Base-by-base conservation (phyloP, 495 filamentous ascomycete genomes). In the Xylaria castorea region DNA sequence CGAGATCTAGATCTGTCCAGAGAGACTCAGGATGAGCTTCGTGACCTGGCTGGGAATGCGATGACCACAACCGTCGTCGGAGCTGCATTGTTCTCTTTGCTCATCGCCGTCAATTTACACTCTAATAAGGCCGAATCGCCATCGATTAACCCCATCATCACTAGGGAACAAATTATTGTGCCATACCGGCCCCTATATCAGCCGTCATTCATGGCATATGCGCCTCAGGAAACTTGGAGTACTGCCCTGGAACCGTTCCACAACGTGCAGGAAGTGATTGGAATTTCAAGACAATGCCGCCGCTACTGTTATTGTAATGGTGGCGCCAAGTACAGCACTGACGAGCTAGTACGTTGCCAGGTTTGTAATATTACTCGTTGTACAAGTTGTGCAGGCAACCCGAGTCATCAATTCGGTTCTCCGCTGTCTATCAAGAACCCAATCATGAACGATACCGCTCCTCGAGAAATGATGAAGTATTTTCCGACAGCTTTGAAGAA, bases 51-150 rank as follows among this genome's bases (percentile, higher is more conserved):
- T 3, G 94, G 94, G 0, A 97, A 97, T 77, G 94, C 94, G 1
- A 97, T 97, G 94, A 88, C 87, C 3, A 88, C 91, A 4, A 92
- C 93, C 0, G 91, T 93, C 9, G 89, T 95, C 6, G 91, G 92
- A 1, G 84, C 88, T 4, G 86, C 87, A 1, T 85, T 93, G 8
- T 71, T 93, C 22, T 71, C 85, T 27, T 72, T 81, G 0, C 60
- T 83, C 11, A 30, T 76, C 18, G 75, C 84, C 7, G 72, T 89
- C 32, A 51, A 78, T 27, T 16, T 67, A 25, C 74, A 64, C 5
- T 36, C 71, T 9, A 16, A 12, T n/a, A 66, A 51, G 32, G 73
- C 74, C 16, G 51, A 74, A 27, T 55, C 51, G 6, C 25, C 14
- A 53, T 60, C 61, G 4, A 22, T 71, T 30, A 27, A 8, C 2